Conservation (phyloP, 2,329 filamentous ascomycete genomes). For the Mariannaea sp. region DNA sequence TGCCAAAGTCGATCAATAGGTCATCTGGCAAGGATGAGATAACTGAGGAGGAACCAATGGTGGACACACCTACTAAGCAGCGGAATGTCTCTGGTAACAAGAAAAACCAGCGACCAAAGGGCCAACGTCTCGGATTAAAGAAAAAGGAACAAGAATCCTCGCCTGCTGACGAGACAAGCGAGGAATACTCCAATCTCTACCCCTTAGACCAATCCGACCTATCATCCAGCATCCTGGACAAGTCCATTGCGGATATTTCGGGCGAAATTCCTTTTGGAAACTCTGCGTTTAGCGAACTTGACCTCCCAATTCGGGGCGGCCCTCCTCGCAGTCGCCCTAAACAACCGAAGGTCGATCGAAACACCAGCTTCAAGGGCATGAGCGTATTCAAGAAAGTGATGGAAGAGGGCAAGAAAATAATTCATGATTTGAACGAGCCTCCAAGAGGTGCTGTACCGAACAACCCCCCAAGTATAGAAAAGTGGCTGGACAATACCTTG, state of each 20-base stretch:
- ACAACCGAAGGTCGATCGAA: conserved; percentile 54
- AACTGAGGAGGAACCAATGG: conserved; percentile 46
- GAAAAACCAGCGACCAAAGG: conserved; percentile 36
- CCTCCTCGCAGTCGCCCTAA: conserved; percentile 50
- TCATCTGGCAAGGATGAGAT: conserved; percentile 35
- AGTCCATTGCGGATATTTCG: conserved; percentile 60
- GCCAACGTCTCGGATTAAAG: conserved; percentile 27
- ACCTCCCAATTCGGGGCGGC: conserved; percentile 56
- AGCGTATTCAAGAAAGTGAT: conserved; percentile 68
- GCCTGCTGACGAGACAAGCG: conserved; percentile 39
- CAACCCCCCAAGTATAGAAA: conserved; percentile 67
- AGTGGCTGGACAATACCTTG: conserved; percentile 66
- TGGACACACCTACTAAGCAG: conserved; percentile 47
- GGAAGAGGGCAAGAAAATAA: conserved; percentile 67
- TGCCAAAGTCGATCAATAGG: conserved; percentile 26
- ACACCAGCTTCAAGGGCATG: conserved; percentile 62
- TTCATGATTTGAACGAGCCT: conserved; percentile 64
- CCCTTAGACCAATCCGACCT: conserved; percentile 40
- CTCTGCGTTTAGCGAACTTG: conserved; percentile 69
- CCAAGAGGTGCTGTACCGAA: conserved; percentile 55
- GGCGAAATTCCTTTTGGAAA: conserved; percentile 66
- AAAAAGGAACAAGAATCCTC: conserved; percentile 38
- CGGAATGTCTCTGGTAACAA: conserved; percentile 36
- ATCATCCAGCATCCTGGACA: conserved; percentile 48
- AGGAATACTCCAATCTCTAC: conserved; percentile 34